Conservation (phyloP, 306 rosid species). For the Vigna mungo region DNA sequence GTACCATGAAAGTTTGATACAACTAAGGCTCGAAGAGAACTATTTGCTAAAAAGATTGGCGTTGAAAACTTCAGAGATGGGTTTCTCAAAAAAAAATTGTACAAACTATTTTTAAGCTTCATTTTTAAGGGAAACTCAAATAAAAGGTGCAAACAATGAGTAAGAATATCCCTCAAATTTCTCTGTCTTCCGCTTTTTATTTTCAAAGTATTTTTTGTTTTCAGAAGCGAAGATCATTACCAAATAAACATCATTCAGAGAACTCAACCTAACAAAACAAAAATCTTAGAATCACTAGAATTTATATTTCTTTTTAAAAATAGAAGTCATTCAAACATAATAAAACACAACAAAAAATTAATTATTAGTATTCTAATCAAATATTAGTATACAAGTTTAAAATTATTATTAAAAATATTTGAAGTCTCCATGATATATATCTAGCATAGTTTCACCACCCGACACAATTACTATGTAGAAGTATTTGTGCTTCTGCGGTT, state of each 20-base stretch:
- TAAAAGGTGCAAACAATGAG: not conserved
- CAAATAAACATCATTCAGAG: not conserved
- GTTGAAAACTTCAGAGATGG: not conserved
- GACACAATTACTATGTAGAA: not conserved
- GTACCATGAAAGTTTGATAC: conserved; percentile 6
- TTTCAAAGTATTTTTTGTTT: not conserved
- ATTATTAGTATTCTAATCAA: not conserved
- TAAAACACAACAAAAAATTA: not conserved
- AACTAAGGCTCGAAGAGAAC: not conserved
- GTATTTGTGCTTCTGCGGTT: not conserved
- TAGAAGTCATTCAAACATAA: not conserved
- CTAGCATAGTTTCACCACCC: not conserved
- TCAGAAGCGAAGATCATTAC: not conserved
- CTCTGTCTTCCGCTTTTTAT: not conserved
- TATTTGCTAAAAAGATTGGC: not conserved
- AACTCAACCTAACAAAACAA: not conserved
- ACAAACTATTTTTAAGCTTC: not conserved
- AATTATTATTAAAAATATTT: not conserved
- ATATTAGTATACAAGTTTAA: not conserved
- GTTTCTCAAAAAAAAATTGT: not conserved
- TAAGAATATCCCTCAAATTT: not conserved
- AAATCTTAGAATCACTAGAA: not conserved
- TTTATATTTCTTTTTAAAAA: not conserved
- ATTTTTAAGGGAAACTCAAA: not conserved
- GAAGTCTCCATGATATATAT: not conserved